Base-by-base conservation (phyloP, 2,329 filamentous ascomycete species). In the Metarhizium brunneum region DNA sequence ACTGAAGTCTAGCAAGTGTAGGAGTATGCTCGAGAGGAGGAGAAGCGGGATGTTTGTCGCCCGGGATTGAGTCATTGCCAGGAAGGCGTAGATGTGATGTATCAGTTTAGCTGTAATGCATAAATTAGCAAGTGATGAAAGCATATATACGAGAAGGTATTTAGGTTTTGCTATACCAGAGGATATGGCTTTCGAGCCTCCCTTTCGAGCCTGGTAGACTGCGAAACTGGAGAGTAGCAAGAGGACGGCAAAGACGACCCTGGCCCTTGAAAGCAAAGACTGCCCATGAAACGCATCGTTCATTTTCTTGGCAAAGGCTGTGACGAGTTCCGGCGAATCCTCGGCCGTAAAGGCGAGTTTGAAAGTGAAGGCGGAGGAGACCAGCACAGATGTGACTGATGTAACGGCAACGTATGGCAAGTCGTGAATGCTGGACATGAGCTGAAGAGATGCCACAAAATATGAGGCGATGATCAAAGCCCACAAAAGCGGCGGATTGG, bases 271-370 rank as follows among this genome's bases (percentile, higher is more conserved):
- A 5, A 82, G 68, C 6, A 84, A 70, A 1, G 76, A 71, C 11
- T 74, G 69, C 0, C 71, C 73, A 10, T 72, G 68, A 5, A 76
- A 71, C 4, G 71, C 61, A 8, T 73, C 67, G 14, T 75, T 66
- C 3, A 82, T 60, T 3, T 61, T 65, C 50, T 63, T 68, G 0
- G 73, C 72, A 49, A 77, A 71, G 2, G 75, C 77, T 3, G 74
- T 69, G 29, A 92, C 76, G 8, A 96, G 77, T 68, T 97, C 94
- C 0, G 92, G 92, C 0, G 92, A 88, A 69, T 97, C 94, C 54
- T 90, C 85, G 50, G 84, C 81, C 0, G 91, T 94, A 66, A 96
- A 97, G 2, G 86, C 86, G 29, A 96, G 73, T 71, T 99, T 99
- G 77, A 97, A 99, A 4, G 85, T 77, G 25, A 94, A 79, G 0